Percentiles rank a stretch among this genome's conserved stretches.
phyloP scores from a whole-genome alignment of 2,329 filamentous ascomycete species.

The Aciculosporium take region DNA sequence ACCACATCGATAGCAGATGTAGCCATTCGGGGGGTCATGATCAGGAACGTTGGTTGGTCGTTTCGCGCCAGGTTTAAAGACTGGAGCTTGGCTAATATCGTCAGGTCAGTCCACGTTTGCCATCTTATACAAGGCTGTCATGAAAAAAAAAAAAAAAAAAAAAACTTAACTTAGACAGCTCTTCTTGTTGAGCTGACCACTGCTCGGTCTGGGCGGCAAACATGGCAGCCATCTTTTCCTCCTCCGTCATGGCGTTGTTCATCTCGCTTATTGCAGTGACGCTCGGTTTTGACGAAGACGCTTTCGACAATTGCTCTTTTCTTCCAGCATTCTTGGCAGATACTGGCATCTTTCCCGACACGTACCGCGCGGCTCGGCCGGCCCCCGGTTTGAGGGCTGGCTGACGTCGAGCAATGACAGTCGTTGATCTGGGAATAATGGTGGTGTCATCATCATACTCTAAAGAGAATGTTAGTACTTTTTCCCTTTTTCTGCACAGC shows the following conservation, averaged over 20 bases:
- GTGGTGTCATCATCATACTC: conserved; percentile 96
- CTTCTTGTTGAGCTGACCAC: conserved; percentile 86
- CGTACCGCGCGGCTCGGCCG: conserved; percentile 84
- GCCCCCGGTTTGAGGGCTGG: conserved; percentile 76
- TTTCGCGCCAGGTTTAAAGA: conserved; percentile 48
- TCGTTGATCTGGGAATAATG: conserved; percentile 91
- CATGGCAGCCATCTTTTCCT: conserved; percentile 87
- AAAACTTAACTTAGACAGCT: conserved; percentile 64
- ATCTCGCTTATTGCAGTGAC: conserved; percentile 49
- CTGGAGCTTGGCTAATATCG: conserved; percentile 41
- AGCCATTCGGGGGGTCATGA: conserved; percentile 82
- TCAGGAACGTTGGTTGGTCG: conserved; percentile 67
- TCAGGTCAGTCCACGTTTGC: conserved; percentile 18
- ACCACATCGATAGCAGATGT: conserved; percentile 91
- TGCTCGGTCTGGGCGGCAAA: conserved; percentile 79
- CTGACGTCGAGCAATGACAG: conserved; percentile 75
- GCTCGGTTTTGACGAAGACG: conserved; percentile 37
- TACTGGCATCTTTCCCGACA: conserved; percentile 87
- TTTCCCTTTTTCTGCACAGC: conserved; percentile 2
- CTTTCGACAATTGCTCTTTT: conserved; percentile 47
- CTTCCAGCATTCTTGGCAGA: conserved; percentile 70
- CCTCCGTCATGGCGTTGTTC: conserved; percentile 74
- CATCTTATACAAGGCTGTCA: too few relatives aligned
- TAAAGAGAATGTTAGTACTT: conserved; percentile 25
- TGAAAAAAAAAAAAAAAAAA: too few relatives aligned